phyloP scores from a whole-genome alignment of 192 early-diverging fungal genomes.

The Mortierella hygrophila region DNA sequence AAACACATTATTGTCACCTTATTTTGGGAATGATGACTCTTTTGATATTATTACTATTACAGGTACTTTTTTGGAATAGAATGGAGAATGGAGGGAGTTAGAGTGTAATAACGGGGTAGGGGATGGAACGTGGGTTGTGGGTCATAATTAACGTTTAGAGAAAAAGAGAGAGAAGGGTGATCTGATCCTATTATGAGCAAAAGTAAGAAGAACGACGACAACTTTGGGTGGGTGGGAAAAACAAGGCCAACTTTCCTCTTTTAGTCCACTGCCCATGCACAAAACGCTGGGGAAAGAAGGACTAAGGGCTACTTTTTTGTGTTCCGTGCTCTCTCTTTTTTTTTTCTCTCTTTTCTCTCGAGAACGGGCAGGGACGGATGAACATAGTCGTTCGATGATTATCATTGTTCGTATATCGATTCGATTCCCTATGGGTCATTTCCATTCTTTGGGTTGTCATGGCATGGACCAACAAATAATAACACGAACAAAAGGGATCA shows the following conservation, averaged over 20 bases:
- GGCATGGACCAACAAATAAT: neutral
- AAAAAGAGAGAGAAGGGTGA: conserved; percentile 2
- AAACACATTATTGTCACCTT: neutral
- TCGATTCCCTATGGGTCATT: neutral
- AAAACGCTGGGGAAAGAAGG: conserved; percentile 6
- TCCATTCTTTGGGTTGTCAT: neutral
- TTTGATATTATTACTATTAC: neutral
- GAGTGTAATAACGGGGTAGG: neutral
- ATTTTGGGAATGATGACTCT: conserved; percentile 4
- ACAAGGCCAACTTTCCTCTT: neutral
- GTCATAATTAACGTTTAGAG: conserved; percentile 15
- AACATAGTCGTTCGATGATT: neutral
- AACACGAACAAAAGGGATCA: neutral
- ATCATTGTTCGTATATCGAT: neutral
- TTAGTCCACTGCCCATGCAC: neutral
- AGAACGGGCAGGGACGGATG: neutral
- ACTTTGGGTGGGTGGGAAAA: conserved; percentile 21
- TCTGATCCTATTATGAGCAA: conserved; percentile 20
- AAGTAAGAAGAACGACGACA: neutral
- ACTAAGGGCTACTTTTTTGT: neutral
- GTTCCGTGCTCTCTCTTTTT: conserved; percentile 5
- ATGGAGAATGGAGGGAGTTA: neutral
- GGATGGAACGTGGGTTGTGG: conserved; percentile 20
- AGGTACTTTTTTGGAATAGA: neutral
- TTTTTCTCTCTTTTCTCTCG: neutral